These are phyloP conservation scores for Teratosphaeria gauchensis DNA, from an alignment of 2,329 filamentous ascomycete genomes.

Conservation along the genomic window DNA sequence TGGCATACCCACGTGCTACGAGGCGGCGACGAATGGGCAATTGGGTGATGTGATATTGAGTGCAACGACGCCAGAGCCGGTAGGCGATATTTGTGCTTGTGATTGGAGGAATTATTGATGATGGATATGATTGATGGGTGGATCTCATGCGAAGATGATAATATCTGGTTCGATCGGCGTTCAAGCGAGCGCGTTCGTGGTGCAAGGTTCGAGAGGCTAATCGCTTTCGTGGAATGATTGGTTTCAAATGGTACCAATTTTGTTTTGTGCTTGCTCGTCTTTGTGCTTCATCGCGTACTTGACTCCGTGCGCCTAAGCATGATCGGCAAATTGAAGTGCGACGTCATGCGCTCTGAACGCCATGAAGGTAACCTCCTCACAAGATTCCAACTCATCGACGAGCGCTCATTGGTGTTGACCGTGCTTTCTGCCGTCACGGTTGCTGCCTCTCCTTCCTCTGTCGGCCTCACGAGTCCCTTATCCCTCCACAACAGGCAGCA, in stretches of 20 bases:
- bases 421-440: too few relatives aligned
- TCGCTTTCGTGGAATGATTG: too few relatives aligned
- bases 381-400: background rate
- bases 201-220: too few relatives aligned
- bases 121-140: background rate
- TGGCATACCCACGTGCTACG: conserved; percentile 47
- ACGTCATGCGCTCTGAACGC: background rate
- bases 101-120: conserved; percentile 34
- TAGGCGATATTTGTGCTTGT: conserved; percentile 34
- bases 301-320: background rate
- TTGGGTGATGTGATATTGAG: conserved; percentile 28
- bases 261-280: background rate
- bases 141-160: background rate
- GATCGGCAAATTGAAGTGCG: background rate
- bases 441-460: too few relatives aligned
- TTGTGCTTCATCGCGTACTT: background rate
- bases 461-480: too few relatives aligned
- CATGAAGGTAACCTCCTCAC: background rate
- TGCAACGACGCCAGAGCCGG: conserved; percentile 27
- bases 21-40: conserved; percentile 27
- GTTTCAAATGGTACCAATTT: background rate
- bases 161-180: background rate
- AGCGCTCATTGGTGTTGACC: too few relatives aligned
- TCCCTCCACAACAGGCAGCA: too few relatives aligned
- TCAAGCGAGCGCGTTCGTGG: background rate